Base-by-base conservation (phyloP, 352 stramenopile species). In the Globisporangium apiculatum region DNA sequence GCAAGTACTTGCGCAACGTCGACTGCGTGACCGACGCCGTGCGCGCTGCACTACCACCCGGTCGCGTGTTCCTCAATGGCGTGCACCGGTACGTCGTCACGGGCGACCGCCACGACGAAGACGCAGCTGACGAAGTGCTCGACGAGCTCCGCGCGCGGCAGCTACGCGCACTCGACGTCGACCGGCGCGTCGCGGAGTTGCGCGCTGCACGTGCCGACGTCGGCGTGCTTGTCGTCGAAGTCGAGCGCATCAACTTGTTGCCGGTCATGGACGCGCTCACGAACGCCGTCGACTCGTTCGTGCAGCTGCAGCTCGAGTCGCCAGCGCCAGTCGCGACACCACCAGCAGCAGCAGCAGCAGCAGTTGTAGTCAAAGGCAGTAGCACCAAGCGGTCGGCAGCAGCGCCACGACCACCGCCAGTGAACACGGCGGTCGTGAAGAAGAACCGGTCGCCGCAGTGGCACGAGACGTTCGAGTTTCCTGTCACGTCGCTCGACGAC, bases 61-160 rank as follows among this genome's bases (percentile, higher is more conserved):
- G 83, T 2, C 77, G 68, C 36, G 73, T 90, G 1, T 91, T 88
- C 53, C 75, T 89, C 60, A 90, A 90, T 45, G 83, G 83, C 37
- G 72, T 92, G 0, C 76, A 79, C 10, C 58, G 66, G 45, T 91
- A 87, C 53, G 60, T 91, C 15, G 68, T 89, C 37, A 91, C 76
- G 15, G 83, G 83, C 24, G 72, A 89, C 66, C 80, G 83, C 41
- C 58, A 55, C 12, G 83, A 90, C 45, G 70, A 89, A 60, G 83
- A 90, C 54, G 75, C 71, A 11, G 80, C 76, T 7, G 80, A 89
- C 51, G 83, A 92, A 18, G 54, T 92, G n/a, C 64, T 76, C 11
- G 83, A 89, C 8, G 78, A 89, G 51, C 69, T 83, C 41, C 51
- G 58, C 12, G 51, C 71, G 43, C 67, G 68, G 10, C 75, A 86